phyloP scores from a whole-genome alignment of 306 rosid genomes.

The Lathyrus tuberosus region DNA sequence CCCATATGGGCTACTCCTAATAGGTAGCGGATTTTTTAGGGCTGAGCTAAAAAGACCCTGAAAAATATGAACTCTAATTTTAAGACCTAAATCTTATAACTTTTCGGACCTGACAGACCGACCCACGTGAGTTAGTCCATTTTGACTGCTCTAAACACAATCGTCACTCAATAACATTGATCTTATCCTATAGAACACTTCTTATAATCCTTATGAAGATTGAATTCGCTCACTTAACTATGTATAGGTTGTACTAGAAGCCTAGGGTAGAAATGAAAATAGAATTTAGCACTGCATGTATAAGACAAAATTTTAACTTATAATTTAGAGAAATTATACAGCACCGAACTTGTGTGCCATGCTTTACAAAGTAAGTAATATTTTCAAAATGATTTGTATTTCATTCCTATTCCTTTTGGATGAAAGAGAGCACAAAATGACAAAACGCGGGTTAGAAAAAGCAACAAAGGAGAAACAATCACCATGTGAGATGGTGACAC shows the following conservation, averaged over 20 bases:
- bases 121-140: no score
- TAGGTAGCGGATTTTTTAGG: no score
- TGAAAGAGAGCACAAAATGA: conserved; percentile 93
- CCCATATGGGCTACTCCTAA: no score
- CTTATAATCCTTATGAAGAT: background rate
- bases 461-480: conserved; percentile 33
- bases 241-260: conserved; percentile 42
- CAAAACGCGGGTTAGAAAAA: conserved; percentile 63
- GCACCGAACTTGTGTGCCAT: conserved; percentile 61
- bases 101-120: no score
- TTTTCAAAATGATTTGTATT: conserved; percentile 26
- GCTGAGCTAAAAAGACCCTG: no score
- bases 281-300: conserved; percentile 24
- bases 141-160: no score
- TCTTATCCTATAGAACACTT: background rate
- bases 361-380: conserved; percentile 37
- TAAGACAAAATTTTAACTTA: conserved; percentile 35
- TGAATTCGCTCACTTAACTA: conserved; percentile 25
- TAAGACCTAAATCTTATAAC: no score
- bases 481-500: no score
- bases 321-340: conserved; percentile 47
- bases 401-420: conserved; percentile 79
- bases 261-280: background rate
- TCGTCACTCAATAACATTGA: background rate
- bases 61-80: no score